A percentile compares a stretch with the other conserved stretches of the same genome.
Conservation (phyloP, 2,329 filamentous ascomycete genomes). For the Neofusicoccum parvum region DNA sequence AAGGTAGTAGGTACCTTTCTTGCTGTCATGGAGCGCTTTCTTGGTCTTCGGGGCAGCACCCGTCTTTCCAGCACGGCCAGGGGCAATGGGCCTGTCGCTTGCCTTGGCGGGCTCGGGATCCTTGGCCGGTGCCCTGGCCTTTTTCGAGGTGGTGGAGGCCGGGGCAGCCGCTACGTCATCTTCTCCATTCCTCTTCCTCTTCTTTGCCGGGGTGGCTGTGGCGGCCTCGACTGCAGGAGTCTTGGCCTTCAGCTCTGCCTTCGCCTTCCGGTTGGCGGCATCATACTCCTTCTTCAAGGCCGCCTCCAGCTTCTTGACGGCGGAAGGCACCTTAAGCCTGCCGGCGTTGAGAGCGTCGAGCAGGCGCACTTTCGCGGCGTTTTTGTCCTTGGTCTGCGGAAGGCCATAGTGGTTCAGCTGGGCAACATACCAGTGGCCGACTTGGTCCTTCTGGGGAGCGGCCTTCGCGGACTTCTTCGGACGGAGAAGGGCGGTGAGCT, state of each 20-base stretch:
- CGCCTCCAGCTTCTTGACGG: constrained; percentile 54
- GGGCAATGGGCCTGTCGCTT: too few species aligned
- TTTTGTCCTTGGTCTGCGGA: constrained; percentile 58
- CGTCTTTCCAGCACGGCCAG: background rate
- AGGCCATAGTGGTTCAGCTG: constrained; percentile 66
- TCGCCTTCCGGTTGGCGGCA: constrained; percentile 54
- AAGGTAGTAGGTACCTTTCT: background rate
- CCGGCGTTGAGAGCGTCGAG: constrained; percentile 58
- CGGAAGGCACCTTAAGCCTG: constrained; percentile 51
- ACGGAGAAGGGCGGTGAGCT: constrained; percentile 33
- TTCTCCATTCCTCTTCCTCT: constrained; percentile 8
- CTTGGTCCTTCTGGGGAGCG: constrained; percentile 47
- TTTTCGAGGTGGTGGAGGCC: background rate
- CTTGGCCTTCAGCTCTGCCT: constrained; percentile 33
- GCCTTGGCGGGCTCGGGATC: background rate
- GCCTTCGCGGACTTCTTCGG: constrained; percentile 25
- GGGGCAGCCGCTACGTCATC: background rate
- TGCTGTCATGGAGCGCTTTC: background rate
- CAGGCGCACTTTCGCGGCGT: constrained; percentile 60
- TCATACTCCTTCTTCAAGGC: constrained; percentile 62
- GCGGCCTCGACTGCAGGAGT: constrained; percentile 21
- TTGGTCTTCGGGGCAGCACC: background rate
- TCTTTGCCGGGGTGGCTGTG: constrained; percentile 1
- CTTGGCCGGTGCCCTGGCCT: background rate
- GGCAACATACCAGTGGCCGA: constrained; percentile 64